Percentiles rank a stretch among this genome's conserved stretches.
phyloP scores from a whole-genome alignment of 441 rosid species.

The Erodium texanum region DNA sequence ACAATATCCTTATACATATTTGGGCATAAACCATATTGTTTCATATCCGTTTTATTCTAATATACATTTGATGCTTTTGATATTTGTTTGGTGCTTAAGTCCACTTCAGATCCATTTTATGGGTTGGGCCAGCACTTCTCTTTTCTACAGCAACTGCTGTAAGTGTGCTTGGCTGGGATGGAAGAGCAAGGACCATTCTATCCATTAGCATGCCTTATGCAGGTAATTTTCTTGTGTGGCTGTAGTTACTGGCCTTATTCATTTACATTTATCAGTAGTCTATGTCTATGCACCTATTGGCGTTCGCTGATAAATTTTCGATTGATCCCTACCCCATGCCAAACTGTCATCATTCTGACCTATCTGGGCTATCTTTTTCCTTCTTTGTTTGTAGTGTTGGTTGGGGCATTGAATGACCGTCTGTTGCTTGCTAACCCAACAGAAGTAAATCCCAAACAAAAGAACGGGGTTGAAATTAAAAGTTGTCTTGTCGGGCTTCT shows the following conservation, averaged over 20 bases:
- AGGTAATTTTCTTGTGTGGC: constrained; percentile 36
- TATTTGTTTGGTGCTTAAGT: constrained; percentile 39
- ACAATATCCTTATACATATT: constrained; percentile 64
- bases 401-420: constrained; percentile 94
- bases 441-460: constrained; percentile 84
- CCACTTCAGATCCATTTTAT: constrained; percentile 86
- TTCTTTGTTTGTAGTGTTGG: constrained; percentile 57
- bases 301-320: background rate
- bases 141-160: constrained; percentile 86
- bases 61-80: constrained; percentile 12
- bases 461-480: constrained; percentile 78
- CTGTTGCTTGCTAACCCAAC: constrained; percentile 80
- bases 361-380: constrained; percentile 17
- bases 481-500: constrained; percentile 96
- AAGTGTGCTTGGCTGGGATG: constrained; percentile 96
- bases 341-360: constrained; percentile 16
- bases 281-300: background rate
- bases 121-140: constrained; percentile 98
- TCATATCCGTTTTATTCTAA: background rate
- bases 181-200: constrained; percentile 76
- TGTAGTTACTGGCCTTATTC: constrained; percentile 1
- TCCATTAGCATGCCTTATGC: constrained; percentile 87
- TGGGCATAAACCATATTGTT: constrained; percentile 12
- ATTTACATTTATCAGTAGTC: background rate
- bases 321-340: constrained; percentile 4